A percentile compares a stretch with the other conserved stretches of the same genome.
Conservation (phyloP, 176 grass and related monocot genomes). For the Leersia perrieri region DNA sequence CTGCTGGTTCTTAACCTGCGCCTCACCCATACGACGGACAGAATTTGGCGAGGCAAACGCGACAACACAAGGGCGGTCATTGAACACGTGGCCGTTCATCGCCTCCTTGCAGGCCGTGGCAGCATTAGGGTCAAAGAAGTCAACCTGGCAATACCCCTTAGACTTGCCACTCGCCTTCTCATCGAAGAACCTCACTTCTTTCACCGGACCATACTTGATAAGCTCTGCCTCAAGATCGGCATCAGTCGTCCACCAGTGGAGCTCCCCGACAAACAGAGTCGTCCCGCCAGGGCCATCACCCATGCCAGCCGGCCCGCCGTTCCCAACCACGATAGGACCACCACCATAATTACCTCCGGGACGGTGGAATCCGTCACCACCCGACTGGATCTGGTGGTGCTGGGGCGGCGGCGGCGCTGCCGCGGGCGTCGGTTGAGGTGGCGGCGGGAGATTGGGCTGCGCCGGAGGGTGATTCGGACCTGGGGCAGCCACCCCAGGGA, state of each 20-base stretch:
- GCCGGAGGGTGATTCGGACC: slow-evolving; percentile 46
- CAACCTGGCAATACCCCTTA: slow-evolving; percentile 83
- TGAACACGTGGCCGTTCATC: slow-evolving; percentile 73
- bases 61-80: slow-evolving; percentile 73
- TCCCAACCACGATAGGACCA: slow-evolving; percentile 35
- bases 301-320: slow-evolving; percentile 30
- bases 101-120: slow-evolving; percentile 65
- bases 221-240: slow-evolving; percentile 73
- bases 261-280: slow-evolving; percentile 75
- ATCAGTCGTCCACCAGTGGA: slow-evolving; percentile 96
- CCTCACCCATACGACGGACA: slow-evolving; percentile 70
- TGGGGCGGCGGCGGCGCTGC: slow-evolving; percentile 26
- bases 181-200: slow-evolving; percentile 89
- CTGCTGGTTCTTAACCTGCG: slow-evolving; percentile 67
- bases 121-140: slow-evolving; percentile 61
- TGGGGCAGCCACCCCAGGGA: slow-evolving; percentile 30
- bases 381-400: slow-evolving; percentile 50
- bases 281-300: slow-evolving; percentile 50
- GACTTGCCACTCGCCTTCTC: slow-evolving; percentile 93
- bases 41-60: slow-evolving; percentile 55
- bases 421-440: slow-evolving; percentile 16
- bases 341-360: slow-evolving; percentile 45
- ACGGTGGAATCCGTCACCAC: slow-evolving; percentile 63
- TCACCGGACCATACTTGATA: slow-evolving; percentile 72
- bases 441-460: slow-evolving; percentile 36